Percentiles rank a stretch among this genome's conserved stretches.
phyloP scores from a whole-genome alignment of 108 stramenopile genomes.

The Skeletonema tropicum region DNA sequence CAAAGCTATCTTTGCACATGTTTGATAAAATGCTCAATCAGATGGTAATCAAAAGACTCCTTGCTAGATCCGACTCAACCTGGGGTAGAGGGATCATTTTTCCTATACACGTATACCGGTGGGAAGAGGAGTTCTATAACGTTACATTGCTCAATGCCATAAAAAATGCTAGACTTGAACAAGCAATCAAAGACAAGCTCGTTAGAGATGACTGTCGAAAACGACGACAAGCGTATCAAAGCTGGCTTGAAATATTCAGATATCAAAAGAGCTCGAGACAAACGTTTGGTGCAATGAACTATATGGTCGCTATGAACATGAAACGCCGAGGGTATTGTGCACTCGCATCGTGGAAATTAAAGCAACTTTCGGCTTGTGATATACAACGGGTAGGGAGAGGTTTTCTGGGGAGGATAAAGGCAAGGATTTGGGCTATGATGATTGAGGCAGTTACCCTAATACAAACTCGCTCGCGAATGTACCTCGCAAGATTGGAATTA shows the following conservation, averaged over 20 bases:
- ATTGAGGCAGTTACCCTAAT: constrained; percentile 22
- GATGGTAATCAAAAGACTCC: constrained; percentile 9
- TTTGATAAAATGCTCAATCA: constrained; percentile 34
- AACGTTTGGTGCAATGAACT: constrained; percentile 8
- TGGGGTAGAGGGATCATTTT: constrained; percentile 27
- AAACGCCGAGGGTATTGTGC: constrained; percentile 16
- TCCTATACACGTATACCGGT: constrained; percentile 17
- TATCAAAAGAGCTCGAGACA: constrained; percentile 16
- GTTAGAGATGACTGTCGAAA: constrained; percentile 6
- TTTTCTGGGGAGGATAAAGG: constrained; percentile 17
- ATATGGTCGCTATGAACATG: constrained; percentile 3
- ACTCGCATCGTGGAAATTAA: constrained; percentile 9
- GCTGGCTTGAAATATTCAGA: constrained; percentile 13
- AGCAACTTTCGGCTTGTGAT: constrained; percentile 9
- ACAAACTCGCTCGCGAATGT: constrained; percentile 22
- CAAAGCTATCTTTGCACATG: constrained; percentile 20
- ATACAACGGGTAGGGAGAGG: constrained; percentile 33
- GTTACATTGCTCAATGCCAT: constrained; percentile 9
- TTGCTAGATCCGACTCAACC: constrained; percentile 5
- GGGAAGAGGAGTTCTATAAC: constrained; percentile 37
- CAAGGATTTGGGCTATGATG: constrained; percentile 4
- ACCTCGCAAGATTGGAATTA: constrained; percentile 17
- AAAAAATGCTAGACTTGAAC: constrained; percentile 5
- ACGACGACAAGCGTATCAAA: constrained; percentile 4
- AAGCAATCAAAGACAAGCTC: constrained; percentile 28